Evolutionary conservation across 805 yeast species (phyloP).

Genomic region (Kregervanrija fluxuum): DNA sequence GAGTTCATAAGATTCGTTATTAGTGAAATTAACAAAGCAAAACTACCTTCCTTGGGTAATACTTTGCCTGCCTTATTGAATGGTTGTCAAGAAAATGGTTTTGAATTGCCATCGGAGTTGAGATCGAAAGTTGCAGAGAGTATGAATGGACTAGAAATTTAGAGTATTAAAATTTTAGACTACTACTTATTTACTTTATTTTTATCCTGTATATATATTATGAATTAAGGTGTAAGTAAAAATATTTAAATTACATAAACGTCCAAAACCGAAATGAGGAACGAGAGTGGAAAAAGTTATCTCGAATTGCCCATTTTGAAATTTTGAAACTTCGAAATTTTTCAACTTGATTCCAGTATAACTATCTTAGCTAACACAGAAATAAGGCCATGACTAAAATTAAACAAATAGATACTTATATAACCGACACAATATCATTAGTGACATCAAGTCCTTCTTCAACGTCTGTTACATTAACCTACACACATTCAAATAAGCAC

Average conservation of each 20-base stretch:
- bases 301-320: too few relatives aligned
- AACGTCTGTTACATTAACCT: slow-evolving; percentile 27
- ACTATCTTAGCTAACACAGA: too few relatives aligned
- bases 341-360: too few relatives aligned
- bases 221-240: too few relatives aligned
- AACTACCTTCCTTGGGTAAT: slow-evolving; percentile 30
- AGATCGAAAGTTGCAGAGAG: not conserved
- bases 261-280: too few relatives aligned
- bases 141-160: not conserved
- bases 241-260: too few relatives aligned
- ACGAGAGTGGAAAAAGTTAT: too few relatives aligned
- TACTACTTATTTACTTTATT: too few relatives aligned
- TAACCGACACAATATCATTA: slow-evolving; percentile 22
- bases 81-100: slow-evolving; percentile 13
- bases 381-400: slow-evolving; percentile 14
- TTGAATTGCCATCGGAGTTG: slow-evolving; percentile 15
- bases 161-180: too few relatives aligned
- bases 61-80: slow-evolving; percentile 32
- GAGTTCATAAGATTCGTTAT: slow-evolving; percentile 30
- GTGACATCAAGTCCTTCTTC: slow-evolving; percentile 23
- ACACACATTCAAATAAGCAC: slow-evolving; percentile 23
- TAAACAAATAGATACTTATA: slow-evolving; percentile 24
- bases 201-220: too few relatives aligned
- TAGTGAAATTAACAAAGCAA: slow-evolving; percentile 29
- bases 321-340: too few relatives aligned